Evolutionary conservation across 225 moss, liverwort and hornwort species (phyloP).

Genomic region (Bryoerythrophyllum caledonicum): DNA sequence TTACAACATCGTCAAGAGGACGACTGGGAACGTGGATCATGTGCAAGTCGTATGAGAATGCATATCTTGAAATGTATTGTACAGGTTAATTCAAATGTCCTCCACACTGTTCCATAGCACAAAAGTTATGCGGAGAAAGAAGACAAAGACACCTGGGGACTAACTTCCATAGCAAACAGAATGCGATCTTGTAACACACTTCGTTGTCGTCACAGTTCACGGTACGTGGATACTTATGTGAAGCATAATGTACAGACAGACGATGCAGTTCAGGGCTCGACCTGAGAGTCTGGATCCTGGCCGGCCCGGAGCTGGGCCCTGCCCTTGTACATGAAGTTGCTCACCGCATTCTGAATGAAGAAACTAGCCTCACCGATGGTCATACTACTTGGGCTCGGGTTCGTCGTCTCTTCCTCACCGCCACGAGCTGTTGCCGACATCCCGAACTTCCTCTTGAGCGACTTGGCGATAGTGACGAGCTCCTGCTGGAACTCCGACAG

Average conservation of each 20-base stretch:
- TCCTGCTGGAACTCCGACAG: conserved; percentile 32
- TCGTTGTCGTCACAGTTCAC: not conserved
- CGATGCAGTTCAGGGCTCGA: conserved; percentile 2
- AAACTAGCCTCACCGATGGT: conserved; percentile 32
- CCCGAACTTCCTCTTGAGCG: conserved; percentile 14
- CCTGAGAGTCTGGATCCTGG: conserved; percentile 10
- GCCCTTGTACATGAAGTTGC: conserved; percentile 26
- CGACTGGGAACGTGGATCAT: too few relatives aligned
- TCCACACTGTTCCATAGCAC: too few relatives aligned
- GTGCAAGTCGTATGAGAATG: too few relatives aligned
- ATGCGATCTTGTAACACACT: not conserved
- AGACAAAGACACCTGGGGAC: not conserved
- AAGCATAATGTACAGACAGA: too few relatives aligned
- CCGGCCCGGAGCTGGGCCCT: conserved; percentile 21
- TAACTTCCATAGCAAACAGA: not conserved
- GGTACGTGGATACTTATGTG: not conserved
- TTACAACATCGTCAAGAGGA: too few relatives aligned
- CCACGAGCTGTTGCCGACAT: not conserved
- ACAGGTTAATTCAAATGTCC: too few relatives aligned
- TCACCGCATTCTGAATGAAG: conserved; percentile 32
- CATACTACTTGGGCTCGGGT: not conserved
- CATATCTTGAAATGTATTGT: too few relatives aligned
- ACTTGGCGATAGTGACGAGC: conserved; percentile 24
- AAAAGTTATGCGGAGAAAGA: not conserved
- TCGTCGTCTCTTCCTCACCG: not conserved